Percentiles rank a stretch among this genome's conserved stretches.
Evolutionary conservation across 805 yeast genomes (phyloP).

Genomic region (Zygoascus flipseniorum): DNA sequence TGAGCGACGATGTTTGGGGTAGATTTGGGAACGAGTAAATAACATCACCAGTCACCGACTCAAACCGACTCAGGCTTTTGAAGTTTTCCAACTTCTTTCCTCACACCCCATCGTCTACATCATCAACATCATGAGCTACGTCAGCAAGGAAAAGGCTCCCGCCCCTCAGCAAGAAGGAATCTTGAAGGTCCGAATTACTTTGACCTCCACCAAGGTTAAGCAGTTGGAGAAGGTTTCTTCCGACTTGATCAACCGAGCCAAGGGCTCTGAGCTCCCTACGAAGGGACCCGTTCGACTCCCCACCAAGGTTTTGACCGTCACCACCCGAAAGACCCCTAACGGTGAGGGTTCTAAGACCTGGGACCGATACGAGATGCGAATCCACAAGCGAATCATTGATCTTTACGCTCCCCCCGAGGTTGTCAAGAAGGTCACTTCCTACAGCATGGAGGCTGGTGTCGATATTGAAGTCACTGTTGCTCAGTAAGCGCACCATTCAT

Average conservation of each 20-base stretch:
- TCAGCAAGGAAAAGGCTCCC: conserved; percentile 63
- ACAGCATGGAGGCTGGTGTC: conserved; percentile 99
- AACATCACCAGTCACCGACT: not conserved
- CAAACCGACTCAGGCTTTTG: not conserved
- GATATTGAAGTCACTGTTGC: conserved; percentile 53
- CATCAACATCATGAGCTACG: conserved; percentile 27
- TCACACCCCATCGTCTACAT: not conserved
- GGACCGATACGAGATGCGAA: conserved; percentile 99
- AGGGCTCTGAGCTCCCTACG: conserved; percentile 71
- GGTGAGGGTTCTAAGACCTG: conserved; percentile 99
- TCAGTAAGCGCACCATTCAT: conserved; percentile 15
- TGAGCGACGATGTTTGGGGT: not conserved
- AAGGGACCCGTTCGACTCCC: conserved; percentile 99
- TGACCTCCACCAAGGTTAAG: conserved; percentile 98
- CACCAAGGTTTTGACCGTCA: conserved; percentile 94
- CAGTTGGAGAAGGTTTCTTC: conserved; percentile 88
- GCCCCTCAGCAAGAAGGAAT: conserved; percentile 73
- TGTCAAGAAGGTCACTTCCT: conserved; percentile 93
- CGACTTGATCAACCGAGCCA: conserved; percentile 84
- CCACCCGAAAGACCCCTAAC: conserved; percentile 99
- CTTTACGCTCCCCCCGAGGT: conserved; percentile 91
- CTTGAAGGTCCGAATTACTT: conserved; percentile 98
- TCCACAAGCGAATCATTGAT: conserved; percentile 99
- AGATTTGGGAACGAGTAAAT: not conserved
- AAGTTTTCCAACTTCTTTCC: not conserved